These are phyloP conservation scores for Prosopis cineraria DNA, from an alignment of 306 rosid species.

Conservation along the genomic window DNA sequence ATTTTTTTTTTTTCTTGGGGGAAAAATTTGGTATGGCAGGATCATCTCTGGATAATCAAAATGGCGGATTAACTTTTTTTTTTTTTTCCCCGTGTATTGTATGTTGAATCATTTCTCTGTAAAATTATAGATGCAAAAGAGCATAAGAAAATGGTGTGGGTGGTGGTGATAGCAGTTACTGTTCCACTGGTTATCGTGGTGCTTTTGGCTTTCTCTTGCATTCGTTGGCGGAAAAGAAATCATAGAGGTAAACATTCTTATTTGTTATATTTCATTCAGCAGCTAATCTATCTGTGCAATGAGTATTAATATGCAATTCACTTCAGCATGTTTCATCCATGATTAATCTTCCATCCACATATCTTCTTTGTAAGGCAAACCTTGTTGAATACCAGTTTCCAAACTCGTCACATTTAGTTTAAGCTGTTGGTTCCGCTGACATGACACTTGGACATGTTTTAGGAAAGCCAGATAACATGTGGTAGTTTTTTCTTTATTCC, in stretches of 20 bases:
- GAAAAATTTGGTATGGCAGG: too few species aligned
- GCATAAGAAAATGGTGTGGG: conserved; percentile 11
- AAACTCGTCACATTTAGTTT: neutral
- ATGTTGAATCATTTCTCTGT: neutral
- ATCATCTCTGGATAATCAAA: neutral
- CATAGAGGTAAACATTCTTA: conserved; percentile 1
- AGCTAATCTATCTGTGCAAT: neutral
- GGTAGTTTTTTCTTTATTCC: neutral
- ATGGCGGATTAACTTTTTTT: neutral
- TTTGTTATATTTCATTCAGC: neutral
- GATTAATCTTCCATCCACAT: neutral
- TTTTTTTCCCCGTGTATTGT: neutral
- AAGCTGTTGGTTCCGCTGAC: neutral
- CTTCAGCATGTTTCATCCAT: neutral
- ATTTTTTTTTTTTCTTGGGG: too few species aligned
- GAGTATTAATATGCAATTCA: neutral
- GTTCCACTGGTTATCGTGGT: conserved; percentile 3
- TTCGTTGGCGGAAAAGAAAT: conserved; percentile 3
- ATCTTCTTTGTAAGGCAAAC: neutral
- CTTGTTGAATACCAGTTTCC: neutral
- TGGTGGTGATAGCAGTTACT: neutral
- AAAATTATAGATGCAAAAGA: neutral
- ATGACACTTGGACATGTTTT: neutral
- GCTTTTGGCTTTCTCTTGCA: conserved; percentile 10
- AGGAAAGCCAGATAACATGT: neutral